A percentile compares a stretch with the other conserved stretches of the same genome.
Conservation (phyloP, 768 basidiomycete species). For the Rhodotorula paludigena region DNA sequence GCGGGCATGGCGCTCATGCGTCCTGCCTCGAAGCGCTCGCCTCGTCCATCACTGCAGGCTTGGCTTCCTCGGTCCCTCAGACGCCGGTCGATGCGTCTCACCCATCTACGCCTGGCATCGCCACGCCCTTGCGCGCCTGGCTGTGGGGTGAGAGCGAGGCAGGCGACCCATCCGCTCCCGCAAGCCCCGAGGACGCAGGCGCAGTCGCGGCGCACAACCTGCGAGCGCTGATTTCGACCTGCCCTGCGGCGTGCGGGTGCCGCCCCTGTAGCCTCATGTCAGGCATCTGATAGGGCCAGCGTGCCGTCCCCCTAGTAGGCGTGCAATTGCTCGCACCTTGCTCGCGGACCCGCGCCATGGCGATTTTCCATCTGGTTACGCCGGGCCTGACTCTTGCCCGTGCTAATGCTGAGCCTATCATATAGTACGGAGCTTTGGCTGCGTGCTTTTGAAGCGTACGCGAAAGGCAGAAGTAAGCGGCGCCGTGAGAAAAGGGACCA, state of each 20-base stretch:
- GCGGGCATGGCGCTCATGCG: slow-evolving; percentile 32
- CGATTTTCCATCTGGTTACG: no score
- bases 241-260: slow-evolving; percentile 17
- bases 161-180: background rate
- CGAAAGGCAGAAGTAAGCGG: no score
- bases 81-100: slow-evolving; percentile 23
- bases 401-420: no score
- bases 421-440: no score
- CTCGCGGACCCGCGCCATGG: no score
- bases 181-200: background rate
- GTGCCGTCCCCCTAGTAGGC: no score
- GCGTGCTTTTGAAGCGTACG: no score
- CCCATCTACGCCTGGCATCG: slow-evolving; percentile 34
- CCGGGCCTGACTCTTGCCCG: no score
- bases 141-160: slow-evolving; percentile 20
- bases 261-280: background rate
- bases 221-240: background rate
- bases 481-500: no score
- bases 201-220: background rate
- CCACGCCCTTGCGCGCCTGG: slow-evolving; percentile 19
- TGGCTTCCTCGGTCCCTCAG: slow-evolving; percentile 14
- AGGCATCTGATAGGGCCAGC: background rate
- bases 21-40: slow-evolving; percentile 21
- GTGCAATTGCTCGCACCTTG: no score
- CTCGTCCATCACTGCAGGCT: background rate